Evolutionary conservation across 306 rosid genomes (phyloP), one percentile per base, ranked within the genome.

Genomic region (Cucumis hystrix): DNA sequence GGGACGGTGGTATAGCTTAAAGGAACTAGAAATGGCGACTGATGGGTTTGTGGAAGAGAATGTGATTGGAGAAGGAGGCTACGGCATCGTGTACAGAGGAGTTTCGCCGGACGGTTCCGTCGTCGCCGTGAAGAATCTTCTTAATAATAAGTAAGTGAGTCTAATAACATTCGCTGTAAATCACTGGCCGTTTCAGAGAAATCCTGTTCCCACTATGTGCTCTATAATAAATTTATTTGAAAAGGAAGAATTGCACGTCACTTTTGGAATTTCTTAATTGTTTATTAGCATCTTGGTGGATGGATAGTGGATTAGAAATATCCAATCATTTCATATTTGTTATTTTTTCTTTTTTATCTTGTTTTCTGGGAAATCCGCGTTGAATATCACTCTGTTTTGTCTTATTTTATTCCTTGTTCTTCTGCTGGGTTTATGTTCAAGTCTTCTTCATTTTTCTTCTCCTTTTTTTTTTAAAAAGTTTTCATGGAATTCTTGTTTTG

Each of bases 51-150:
- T 90, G 0, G 82, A 82, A 8, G 87, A 81, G 86, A 95, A 92
- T 84, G 89, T 95, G 78, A 90, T 95, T 77, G 99, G 99, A 10
- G 99, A 92, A 85, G 99, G 99, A 10, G 99, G 99, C 2, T 95
- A 95, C 76, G 99, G 97, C 9, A 63, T 95, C 67, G 99, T 95
- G 20, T 95, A 88, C 80, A 85, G 90, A 79, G 99, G 99, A 10
- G 73, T 82, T 69, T 51, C 89, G 63, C 87, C 80, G 70, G 97
- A 95, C 80, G 92, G 91, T 1, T 89, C 93, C 52, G 92, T 89
- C 5, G 91, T 92, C 1, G 99, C 99, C 20, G 97, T 95, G 13
- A 95, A 95, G 87, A 92, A 92, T 81, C 99, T 95, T 84, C 97
- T 86, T 8, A 95, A 95, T 81, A 95, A 95, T 86, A 95, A 95